Conservation (phyloP, 2,329 filamentous ascomycete species). For the Venturia aucupariae region DNA sequence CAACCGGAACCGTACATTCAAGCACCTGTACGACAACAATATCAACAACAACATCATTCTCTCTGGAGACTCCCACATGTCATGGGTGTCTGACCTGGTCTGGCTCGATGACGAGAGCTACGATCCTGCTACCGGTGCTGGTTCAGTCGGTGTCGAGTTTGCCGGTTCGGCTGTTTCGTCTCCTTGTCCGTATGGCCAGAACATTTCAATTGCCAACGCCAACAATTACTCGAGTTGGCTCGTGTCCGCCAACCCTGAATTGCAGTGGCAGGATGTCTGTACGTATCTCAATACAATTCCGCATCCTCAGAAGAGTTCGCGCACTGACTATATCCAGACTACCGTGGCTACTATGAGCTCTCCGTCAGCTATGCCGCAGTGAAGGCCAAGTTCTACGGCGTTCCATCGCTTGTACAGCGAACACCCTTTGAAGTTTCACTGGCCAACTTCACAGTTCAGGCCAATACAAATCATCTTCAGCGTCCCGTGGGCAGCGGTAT, state of each 20-base stretch:
- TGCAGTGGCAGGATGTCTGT: slow-evolving; percentile 23
- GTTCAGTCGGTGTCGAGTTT: slow-evolving; percentile 40
- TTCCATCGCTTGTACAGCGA: slow-evolving; percentile 49
- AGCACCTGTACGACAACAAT: slow-evolving; percentile 56
- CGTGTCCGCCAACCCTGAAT: slow-evolving; percentile 21
- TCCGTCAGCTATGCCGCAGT: slow-evolving; percentile 48
- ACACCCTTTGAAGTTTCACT: slow-evolving; percentile 57
- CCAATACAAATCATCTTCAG: slow-evolving; percentile 50
- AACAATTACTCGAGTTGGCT: slow-evolving; percentile 39
- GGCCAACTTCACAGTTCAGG: slow-evolving; percentile 60
- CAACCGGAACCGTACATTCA: slow-evolving; percentile 62
- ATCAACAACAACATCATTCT: slow-evolving; percentile 67
- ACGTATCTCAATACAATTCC: background rate
- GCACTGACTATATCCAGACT: slow-evolving; percentile 33
- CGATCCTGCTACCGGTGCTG: slow-evolving; percentile 30
- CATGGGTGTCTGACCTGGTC: slow-evolving; percentile 44
- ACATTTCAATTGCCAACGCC: slow-evolving; percentile 45
- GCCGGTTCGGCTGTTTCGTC: slow-evolving; percentile 56
- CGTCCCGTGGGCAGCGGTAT: slow-evolving; percentile 40
- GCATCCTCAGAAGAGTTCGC: background rate
- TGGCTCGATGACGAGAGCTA: slow-evolving; percentile 36
- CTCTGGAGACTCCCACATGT: slow-evolving; percentile 59
- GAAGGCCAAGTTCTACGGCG: slow-evolving; percentile 56
- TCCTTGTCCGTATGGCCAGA: slow-evolving; percentile 46
- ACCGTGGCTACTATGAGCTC: slow-evolving; percentile 63